These are phyloP conservation scores for Amanita polypyramis DNA, from an alignment of 768 basidiomycete species.

Conservation along the genomic window DNA sequence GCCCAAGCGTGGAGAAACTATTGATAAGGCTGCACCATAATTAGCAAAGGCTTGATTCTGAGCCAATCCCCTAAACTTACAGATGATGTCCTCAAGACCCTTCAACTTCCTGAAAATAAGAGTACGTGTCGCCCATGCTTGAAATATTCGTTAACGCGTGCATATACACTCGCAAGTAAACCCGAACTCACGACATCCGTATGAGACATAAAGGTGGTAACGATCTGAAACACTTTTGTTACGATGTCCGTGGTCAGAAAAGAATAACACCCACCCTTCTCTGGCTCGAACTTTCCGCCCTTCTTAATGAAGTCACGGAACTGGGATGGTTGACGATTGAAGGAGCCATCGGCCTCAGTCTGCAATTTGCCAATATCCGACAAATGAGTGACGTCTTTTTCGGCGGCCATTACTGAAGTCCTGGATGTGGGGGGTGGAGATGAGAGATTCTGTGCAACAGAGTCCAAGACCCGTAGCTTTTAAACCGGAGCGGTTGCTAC, in stretches of 20 bases:
- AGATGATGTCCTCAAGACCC: conserved; percentile 75
- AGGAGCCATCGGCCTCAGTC: conserved; percentile 51
- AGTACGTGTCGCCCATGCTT: conserved; percentile 90
- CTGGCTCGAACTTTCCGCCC: conserved; percentile 42
- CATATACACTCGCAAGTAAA: neutral
- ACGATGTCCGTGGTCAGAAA: neutral
- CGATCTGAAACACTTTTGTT: conserved; percentile 40
- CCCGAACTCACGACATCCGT: conserved; percentile 61
- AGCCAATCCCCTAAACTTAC: conserved; percentile 30
- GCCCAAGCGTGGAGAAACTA: conserved; percentile 84
- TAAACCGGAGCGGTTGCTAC: too few relatives aligned
- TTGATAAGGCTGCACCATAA: conserved; percentile 47
- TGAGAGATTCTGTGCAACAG: too few relatives aligned
- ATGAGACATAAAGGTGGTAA: conserved; percentile 87
- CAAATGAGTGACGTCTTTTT: conserved; percentile 3
- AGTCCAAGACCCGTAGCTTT: too few relatives aligned
- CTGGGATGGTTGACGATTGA: conserved; percentile 40
- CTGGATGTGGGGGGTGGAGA: neutral
- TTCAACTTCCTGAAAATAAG: conserved; percentile 87
- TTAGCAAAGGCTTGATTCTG: neutral
- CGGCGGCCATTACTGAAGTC: neutral
- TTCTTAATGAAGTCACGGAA: conserved; percentile 48
- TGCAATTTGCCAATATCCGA: conserved; percentile 48
- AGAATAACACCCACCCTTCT: conserved; percentile 43
- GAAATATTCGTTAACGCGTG: conserved; percentile 4